These are phyloP conservation scores for Penicillium psychrosexuale DNA, from an alignment of 2,329 filamentous ascomycete genomes.

Conservation along the genomic window DNA sequence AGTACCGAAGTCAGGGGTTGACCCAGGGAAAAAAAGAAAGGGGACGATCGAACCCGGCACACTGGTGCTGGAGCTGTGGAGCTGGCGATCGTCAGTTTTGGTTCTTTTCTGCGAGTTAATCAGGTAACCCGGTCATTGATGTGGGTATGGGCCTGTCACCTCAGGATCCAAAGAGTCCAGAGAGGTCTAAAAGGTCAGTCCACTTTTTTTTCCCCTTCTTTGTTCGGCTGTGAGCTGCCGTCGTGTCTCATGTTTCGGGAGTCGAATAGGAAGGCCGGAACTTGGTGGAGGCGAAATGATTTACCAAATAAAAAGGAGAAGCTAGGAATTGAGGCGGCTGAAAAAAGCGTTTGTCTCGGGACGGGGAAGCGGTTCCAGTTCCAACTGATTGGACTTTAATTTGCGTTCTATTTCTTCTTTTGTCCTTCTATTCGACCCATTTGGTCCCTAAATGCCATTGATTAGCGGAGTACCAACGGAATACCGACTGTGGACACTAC, in stretches of 20 bases:
- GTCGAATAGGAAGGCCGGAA: neutral
- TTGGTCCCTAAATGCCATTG: neutral
- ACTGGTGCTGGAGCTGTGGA: slow-evolving; percentile 19
- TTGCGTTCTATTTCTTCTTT: neutral
- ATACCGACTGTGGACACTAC: slow-evolving; percentile 4
- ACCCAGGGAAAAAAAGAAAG: slow-evolving; percentile 19
- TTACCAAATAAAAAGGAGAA: neutral
- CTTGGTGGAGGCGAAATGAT: neutral
- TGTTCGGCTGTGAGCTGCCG: neutral
- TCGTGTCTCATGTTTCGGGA: neutral
- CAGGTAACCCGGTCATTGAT: neutral
- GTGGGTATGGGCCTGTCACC: slow-evolving; percentile 10
- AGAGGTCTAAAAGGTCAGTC: slow-evolving; percentile 1
- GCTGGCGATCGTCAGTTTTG: slow-evolving; percentile 21
- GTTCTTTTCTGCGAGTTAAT: slow-evolving; percentile 8
- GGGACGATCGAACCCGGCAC: slow-evolving; percentile 22
- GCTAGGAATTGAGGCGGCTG: slow-evolving; percentile 5
- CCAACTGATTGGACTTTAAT: neutral
- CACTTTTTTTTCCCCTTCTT: neutral
- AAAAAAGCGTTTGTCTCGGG: slow-evolving; percentile 9
- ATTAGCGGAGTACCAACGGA: slow-evolving; percentile 4
- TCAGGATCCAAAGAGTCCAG: neutral
- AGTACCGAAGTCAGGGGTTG: slow-evolving; percentile 16
- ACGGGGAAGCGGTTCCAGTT: slow-evolving; percentile 5
- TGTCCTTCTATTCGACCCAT: neutral